Evolutionary conservation across 768 basidiomycete genomes (phyloP), one percentile per base, ranked within the genome.

Genomic region (Tylopilus intermedius): DNA sequence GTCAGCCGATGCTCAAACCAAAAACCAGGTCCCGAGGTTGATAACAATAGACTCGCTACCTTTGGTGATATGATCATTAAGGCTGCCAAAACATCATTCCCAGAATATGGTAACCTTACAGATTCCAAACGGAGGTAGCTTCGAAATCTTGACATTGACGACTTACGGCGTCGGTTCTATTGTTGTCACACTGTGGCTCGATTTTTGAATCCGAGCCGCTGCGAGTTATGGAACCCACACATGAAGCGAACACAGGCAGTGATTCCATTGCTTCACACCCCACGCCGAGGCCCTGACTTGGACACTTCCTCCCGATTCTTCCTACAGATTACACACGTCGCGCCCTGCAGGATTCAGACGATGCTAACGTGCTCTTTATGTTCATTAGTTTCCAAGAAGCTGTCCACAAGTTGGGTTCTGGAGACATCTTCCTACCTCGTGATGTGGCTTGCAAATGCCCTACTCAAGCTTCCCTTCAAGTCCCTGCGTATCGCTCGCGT

Each of bases 291-390:
- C 24, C 24, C 24, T 2, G 24, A 24, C 24, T 24, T 24, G 24
- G 24, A 24, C 24, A 18, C 18, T 5, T 5, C 24, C 3, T 2
- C 24, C 24, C 24, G 24, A 24, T 24, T 24, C 24, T 24, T 24
- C 24, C 24, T 24, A 24, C 24, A n/a, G 35, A 27, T 26, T 8
- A 24, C 29, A 7, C 38, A 13, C 33, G 13, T 32, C 42, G n/a
- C 3, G n/a, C 15, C 15, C 33, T 11, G 5, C 8, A 47, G 27
- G 45, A 11, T 47, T 26, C 43, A 33, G 21, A 40, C n/a, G n/a
- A 26, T 30, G 18, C 22, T 38, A 24, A 46, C 40, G 15, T 48
- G 51, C 32, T 49, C 57, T 7, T 18, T 50, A 18, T 54, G 57
- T 38, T 54, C 54, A 1, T 37, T 51, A 15, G 30, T 49, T 51